Evolutionary conservation across 2,329 filamentous ascomycete species (phyloP).

Genomic region (Phoma sp.): DNA sequence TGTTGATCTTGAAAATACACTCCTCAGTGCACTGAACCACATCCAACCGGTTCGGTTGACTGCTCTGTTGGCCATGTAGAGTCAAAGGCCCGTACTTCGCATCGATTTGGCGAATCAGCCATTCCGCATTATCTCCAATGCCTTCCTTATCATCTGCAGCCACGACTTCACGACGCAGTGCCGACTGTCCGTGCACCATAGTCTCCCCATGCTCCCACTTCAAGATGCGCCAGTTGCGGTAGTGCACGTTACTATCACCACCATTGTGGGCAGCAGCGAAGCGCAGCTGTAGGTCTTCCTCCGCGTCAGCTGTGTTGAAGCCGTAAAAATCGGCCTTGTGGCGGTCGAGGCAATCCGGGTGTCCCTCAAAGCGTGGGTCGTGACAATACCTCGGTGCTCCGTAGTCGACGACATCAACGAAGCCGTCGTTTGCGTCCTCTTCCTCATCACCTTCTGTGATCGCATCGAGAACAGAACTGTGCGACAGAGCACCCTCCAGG

Average conservation of each 20-base stretch:
- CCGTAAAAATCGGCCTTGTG: background rate
- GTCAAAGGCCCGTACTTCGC: background rate
- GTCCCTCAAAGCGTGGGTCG: slow-evolving; percentile 3
- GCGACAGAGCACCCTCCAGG: background rate
- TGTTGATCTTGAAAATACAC: background rate
- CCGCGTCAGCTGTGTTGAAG: background rate
- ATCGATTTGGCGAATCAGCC: background rate
- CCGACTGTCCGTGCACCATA: slow-evolving; percentile 5
- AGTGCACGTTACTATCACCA: background rate
- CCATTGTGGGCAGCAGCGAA: background rate
- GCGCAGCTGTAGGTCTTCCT: background rate
- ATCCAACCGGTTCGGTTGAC: background rate
- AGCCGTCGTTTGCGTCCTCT: background rate
- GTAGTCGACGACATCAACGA: slow-evolving; percentile 1
- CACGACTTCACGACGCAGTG: background rate
- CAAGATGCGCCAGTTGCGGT: background rate
- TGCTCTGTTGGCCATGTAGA: background rate
- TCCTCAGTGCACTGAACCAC: background rate
- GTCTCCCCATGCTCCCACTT: slow-evolving; percentile 2
- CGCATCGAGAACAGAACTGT: background rate
- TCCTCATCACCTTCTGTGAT: background rate
- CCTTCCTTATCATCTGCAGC: background rate
- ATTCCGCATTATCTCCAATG: background rate
- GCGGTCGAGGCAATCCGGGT: background rate
- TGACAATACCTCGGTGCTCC: background rate